A percentile compares a stretch with the other conserved stretches of the same genome.
Conservation (phyloP, 768 basidiomycete genomes). For the Amylocystis lapponica region DNA sequence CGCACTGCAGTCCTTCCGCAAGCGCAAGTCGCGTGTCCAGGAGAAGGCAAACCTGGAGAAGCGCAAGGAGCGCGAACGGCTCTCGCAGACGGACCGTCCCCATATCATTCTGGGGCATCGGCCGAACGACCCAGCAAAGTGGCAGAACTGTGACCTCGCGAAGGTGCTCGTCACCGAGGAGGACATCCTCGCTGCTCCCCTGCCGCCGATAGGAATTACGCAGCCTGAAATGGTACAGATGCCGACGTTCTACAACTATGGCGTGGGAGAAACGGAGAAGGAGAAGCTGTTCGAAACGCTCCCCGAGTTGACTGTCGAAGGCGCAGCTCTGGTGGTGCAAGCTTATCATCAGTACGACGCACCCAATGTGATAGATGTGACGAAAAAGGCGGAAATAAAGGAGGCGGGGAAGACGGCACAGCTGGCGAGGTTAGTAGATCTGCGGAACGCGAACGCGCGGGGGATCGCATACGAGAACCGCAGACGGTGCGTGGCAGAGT, state of each 20-base stretch:
- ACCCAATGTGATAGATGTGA: background rate
- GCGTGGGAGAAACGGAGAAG: constrained; percentile 54
- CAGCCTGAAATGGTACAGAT: constrained; percentile 32
- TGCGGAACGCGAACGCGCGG: constrained; percentile 80
- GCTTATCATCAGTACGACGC: background rate
- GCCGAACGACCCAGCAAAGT: constrained; percentile 57
- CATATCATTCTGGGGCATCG: constrained; percentile 75
- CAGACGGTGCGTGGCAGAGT: constrained; percentile 67
- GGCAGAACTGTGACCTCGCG: constrained; percentile 63
- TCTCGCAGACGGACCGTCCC: constrained; percentile 37
- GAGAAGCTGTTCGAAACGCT: constrained; percentile 61
- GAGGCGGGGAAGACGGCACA: constrained; percentile 41
- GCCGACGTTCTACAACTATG: constrained; percentile 57
- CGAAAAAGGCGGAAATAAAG: constrained; percentile 7
- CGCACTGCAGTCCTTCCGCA: constrained; percentile 29
- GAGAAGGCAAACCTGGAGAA: constrained; percentile 41
- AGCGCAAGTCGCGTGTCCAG: constrained; percentile 30
- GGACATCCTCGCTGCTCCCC: constrained; percentile 16
- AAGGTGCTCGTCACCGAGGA: constrained; percentile 53
- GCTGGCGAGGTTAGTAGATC: constrained; percentile 70
- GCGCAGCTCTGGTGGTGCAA: constrained; percentile 8
- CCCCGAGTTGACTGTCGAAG: constrained; percentile 44
- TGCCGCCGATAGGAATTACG: constrained; percentile 5
- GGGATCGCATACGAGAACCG: constrained; percentile 89
- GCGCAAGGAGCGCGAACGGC: constrained; percentile 36